Percentiles rank a stretch among this genome's conserved stretches.
phyloP scores from a whole-genome alignment of 306 rosid genomes.

The Corylus heterophylla region DNA sequence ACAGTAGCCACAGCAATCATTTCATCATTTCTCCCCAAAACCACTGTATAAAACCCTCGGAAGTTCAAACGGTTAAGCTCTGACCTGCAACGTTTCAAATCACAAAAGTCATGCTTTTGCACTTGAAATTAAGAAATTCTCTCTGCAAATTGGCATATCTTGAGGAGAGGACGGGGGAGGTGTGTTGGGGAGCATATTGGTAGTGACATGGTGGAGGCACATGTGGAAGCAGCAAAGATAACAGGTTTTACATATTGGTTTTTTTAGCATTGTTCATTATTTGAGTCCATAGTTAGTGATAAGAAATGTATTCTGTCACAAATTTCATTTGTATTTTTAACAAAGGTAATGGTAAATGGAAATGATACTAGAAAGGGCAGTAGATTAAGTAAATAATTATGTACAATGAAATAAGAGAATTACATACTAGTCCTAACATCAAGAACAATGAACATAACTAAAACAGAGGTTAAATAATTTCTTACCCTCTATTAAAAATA shows the following conservation, averaged over 20 bases:
- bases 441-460: constrained; percentile 23
- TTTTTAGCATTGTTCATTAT: no score
- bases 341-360: background rate
- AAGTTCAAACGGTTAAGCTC: constrained; percentile 77
- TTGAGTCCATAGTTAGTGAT: no score
- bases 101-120: constrained; percentile 17
- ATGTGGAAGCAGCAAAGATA: background rate
- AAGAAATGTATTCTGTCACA: no score
- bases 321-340: background rate
- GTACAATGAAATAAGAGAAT: background rate
- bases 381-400: background rate
- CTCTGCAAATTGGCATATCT: no score
- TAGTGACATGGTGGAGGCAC: background rate
- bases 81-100: constrained; percentile 52
- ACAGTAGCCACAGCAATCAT: constrained; percentile 72
- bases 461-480: constrained; percentile 20
- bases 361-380: background rate
- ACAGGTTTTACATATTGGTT: background rate
- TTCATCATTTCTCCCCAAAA: constrained; percentile 77
- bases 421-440: background rate
- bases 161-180: no score
- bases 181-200: no score
- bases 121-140: constrained; percentile 7
- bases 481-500: constrained; percentile 70
- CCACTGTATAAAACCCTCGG: constrained; percentile 71